These are phyloP conservation scores for Perkinsus olseni DNA, from an alignment of 169 alveolate genomes.

Conservation along the genomic window DNA sequence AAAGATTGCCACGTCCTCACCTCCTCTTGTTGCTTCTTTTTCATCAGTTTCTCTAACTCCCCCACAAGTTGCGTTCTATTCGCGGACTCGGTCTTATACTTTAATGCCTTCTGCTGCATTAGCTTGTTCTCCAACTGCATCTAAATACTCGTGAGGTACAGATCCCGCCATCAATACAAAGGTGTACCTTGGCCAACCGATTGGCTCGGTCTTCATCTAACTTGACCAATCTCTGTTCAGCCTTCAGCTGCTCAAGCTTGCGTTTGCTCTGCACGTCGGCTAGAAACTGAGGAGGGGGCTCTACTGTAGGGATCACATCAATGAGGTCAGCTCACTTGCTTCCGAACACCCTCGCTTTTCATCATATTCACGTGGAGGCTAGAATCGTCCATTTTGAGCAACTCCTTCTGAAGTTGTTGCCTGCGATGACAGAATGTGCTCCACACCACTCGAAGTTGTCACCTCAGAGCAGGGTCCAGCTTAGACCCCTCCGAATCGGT, in stretches of 20 bases:
- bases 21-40: background rate
- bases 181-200: constrained; percentile 2
- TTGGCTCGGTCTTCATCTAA: constrained; percentile 7
- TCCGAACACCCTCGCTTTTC: background rate
- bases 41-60: background rate
- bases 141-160: background rate
- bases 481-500: background rate
- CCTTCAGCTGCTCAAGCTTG: constrained; percentile 4
- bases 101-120: constrained; percentile 5
- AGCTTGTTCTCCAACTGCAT: background rate
- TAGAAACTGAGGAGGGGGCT: background rate
- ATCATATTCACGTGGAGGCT: background rate
- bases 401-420: background rate
- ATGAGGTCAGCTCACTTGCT: background rate
- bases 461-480: background rate
- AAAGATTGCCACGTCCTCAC: background rate
- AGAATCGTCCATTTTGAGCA: background rate
- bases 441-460: background rate
- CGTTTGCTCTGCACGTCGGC: background rate
- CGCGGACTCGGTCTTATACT: background rate
- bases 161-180: background rate
- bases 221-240: constrained; percentile 4
- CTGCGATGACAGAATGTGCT: background rate
- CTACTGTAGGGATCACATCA: background rate
- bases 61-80: background rate